A percentile compares a stretch with the other conserved stretches of the same genome.
phyloP scores from a whole-genome alignment of 2,329 filamentous ascomycete genomes.

The Cercospora sojina region DNA sequence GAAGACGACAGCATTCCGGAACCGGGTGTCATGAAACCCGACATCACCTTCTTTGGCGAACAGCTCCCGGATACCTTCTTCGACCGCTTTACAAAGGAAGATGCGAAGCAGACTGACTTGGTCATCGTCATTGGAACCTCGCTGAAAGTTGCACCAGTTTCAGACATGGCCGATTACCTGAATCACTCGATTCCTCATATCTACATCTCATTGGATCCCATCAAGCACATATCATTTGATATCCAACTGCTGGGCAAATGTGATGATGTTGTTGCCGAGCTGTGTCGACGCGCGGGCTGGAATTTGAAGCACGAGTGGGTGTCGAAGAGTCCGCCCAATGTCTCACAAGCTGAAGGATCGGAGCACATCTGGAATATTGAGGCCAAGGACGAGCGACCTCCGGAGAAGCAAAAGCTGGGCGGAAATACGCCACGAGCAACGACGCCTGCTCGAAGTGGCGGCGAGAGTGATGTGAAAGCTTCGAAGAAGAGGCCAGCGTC shows the following conservation, averaged over 20 bases:
- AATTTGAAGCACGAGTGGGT: constrained; percentile 75
- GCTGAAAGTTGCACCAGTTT: constrained; percentile 92
- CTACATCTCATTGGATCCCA: constrained; percentile 55
- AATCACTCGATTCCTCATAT: constrained; percentile 37
- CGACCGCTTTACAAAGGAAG: constrained; percentile 73
- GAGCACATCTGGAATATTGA: constrained; percentile 14
- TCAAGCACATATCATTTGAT: constrained; percentile 90
- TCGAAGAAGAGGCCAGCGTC: constrained; percentile 9
- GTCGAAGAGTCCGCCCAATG: constrained; percentile 12
- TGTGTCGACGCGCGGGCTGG: constrained; percentile 82
- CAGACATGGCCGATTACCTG: constrained; percentile 62
- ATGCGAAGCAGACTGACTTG: constrained; percentile 77
- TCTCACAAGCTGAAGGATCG: constrained; percentile 16
- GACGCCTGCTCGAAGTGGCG: neutral
- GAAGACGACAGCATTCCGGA: constrained; percentile 65
- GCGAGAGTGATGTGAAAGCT: neutral
- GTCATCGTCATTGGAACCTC: constrained; percentile 96
- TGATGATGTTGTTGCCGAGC: constrained; percentile 82
- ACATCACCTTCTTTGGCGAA: constrained; percentile 98
- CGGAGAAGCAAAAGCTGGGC: neutral
- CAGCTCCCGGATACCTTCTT: constrained; percentile 81
- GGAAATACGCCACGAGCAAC: neutral
- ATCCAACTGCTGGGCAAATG: constrained; percentile 95
- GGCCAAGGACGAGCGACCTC: neutral
- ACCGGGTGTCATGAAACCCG: constrained; percentile 86